A percentile compares a stretch with the other conserved stretches of the same genome.
These are phyloP conservation scores for Irpex rosettiformis DNA, from an alignment of 1,284 basidiomycete species.

Conservation along the genomic window DNA sequence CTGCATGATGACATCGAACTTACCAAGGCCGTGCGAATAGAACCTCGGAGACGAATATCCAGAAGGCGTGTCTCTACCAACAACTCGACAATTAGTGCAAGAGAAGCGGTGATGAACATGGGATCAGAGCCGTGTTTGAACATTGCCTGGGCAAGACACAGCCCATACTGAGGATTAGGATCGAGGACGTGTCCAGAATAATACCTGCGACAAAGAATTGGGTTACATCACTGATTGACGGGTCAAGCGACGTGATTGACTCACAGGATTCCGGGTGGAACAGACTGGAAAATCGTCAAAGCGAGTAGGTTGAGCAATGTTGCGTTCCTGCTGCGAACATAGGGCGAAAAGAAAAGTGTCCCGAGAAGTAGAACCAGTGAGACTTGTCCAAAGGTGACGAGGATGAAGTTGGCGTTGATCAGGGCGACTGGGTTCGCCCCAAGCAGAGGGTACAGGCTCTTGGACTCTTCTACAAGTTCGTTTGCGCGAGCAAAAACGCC, in stretches of 20 bases:
- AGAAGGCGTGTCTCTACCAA: constrained; percentile 14
- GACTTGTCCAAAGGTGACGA: constrained; percentile 20
- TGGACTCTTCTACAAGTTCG: not conserved
- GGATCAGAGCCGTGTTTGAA: constrained; percentile 18
- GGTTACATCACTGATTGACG: not conserved
- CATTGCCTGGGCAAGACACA: constrained; percentile 21
- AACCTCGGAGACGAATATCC: not conserved
- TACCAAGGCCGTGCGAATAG: not conserved
- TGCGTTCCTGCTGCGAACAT: constrained; percentile 13
- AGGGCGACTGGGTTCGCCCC: constrained; percentile 13
- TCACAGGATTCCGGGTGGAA: constrained; percentile 21
- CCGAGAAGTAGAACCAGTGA: constrained; percentile 17
- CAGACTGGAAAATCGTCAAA: constrained; percentile 13
- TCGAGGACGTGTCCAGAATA: constrained; percentile 15
- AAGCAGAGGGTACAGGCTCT: constrained; percentile 12
- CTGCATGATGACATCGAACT: not conserved
- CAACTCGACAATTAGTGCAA: constrained; percentile 19
- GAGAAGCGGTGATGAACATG: constrained; percentile 20
- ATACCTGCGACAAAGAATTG: constrained; percentile 11
- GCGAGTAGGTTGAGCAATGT: constrained; percentile 18
- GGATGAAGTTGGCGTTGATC: constrained; percentile 18
- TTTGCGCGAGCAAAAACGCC: not conserved
- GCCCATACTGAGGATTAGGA: constrained; percentile 11
- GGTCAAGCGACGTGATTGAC: not conserved
- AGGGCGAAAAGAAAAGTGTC: constrained; percentile 14